These are phyloP conservation scores for Oenanthe javanica DNA, from an alignment of 140 eudicot species.

Conservation along the genomic window DNA sequence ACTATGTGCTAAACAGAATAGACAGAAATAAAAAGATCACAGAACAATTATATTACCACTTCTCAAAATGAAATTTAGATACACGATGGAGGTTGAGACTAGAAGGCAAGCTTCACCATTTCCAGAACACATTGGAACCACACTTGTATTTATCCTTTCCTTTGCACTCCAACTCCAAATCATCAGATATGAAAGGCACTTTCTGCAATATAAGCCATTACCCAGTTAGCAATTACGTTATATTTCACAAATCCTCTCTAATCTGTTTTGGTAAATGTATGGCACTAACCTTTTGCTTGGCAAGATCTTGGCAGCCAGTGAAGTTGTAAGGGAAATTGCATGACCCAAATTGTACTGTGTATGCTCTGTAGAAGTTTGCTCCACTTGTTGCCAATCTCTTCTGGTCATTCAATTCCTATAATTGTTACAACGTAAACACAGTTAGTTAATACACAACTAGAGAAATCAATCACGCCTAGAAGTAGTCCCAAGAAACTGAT, in stretches of 20 bases:
- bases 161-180: constrained; percentile 79
- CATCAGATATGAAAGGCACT: constrained; percentile 87
- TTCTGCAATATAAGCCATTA: constrained; percentile 51
- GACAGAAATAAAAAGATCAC: neutral
- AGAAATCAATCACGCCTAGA: neutral
- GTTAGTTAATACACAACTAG: neutral
- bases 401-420: constrained; percentile 84
- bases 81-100: constrained; percentile 9
- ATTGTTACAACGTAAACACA: neutral
- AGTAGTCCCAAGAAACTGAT: neutral
- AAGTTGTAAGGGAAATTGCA: constrained; percentile 99
- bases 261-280: neutral
- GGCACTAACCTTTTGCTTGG: constrained; percentile 64
- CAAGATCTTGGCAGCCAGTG: constrained; percentile 99
- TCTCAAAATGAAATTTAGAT: constrained; percentile 1
- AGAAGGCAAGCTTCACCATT: constrained; percentile 47
- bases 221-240: neutral
- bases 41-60: neutral
- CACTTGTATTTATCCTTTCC: constrained; percentile 96
- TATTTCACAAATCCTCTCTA: neutral
- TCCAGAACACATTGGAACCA: constrained; percentile 98
- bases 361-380: constrained; percentile 91
- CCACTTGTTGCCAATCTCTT: constrained; percentile 97
- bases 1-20: neutral
- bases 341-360: constrained; percentile 83